Percentiles rank a stretch among this genome's conserved stretches.
phyloP scores from a whole-genome alignment of 2,329 filamentous ascomycete genomes.

The Diaporthe helianthi region DNA sequence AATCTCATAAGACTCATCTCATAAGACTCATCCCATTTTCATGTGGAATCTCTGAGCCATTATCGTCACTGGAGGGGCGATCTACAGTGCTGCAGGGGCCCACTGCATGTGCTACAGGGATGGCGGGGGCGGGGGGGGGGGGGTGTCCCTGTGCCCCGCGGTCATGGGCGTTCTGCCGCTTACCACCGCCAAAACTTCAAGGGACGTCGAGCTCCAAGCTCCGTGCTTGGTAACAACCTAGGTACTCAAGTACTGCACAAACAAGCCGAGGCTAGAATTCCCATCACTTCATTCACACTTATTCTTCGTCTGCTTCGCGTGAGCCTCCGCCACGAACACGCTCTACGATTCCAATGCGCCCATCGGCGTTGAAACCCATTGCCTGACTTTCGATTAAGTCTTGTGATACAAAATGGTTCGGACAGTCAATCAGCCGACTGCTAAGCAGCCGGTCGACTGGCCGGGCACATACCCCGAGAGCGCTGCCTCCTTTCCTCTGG shows the following conservation, averaged over 20 bases:
- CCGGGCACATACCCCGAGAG: slow-evolving; percentile 22
- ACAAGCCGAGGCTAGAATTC: not conserved
- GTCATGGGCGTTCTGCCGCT: slow-evolving; percentile 38
- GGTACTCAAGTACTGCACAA: not conserved
- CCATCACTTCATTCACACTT: not conserved
- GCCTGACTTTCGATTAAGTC: not conserved
- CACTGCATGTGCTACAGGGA: slow-evolving; percentile 20
- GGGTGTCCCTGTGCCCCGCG: slow-evolving; percentile 20
- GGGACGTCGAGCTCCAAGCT: not conserved
- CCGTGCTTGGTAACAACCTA: too few species aligned
- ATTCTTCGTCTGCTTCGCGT: not conserved
- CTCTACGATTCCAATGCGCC: not conserved
- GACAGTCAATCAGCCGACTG: slow-evolving; percentile 22
- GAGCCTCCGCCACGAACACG: not conserved
- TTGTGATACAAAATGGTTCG: slow-evolving; percentile 21
- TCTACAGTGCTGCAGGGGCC: slow-evolving; percentile 16
- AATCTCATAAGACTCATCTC: slow-evolving; percentile 17
- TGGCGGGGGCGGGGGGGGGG: too few species aligned
- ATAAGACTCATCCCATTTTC: slow-evolving; percentile 21
- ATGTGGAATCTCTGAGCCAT: slow-evolving; percentile 26
- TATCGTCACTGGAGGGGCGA: slow-evolving; percentile 31
- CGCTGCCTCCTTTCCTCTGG: slow-evolving; percentile 28
- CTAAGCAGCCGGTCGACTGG: slow-evolving; percentile 35
- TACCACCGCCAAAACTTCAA: slow-evolving; percentile 41
- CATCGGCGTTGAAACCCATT: not conserved